These are phyloP conservation scores for Ceriops zippeliana DNA, from an alignment of 345 rosid species.

Conservation along the genomic window DNA sequence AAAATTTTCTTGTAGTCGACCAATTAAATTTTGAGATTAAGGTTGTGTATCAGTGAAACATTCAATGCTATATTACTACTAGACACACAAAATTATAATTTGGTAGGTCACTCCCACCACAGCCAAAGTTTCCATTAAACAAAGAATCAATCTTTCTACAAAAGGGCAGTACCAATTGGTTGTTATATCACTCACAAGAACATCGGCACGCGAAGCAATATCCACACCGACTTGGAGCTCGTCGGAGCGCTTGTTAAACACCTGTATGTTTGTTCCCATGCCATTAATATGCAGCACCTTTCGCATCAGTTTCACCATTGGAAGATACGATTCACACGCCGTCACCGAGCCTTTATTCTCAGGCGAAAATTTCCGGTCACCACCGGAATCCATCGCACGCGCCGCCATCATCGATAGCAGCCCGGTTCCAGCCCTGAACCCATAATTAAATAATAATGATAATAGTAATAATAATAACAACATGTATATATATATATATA, in stretches of 20 bases:
- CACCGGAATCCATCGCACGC: constrained; percentile 45
- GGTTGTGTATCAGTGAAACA: too few species aligned
- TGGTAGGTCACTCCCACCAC: too few species aligned
- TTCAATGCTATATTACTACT: too few species aligned
- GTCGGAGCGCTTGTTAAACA: constrained; percentile 79
- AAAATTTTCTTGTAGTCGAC: too few species aligned
- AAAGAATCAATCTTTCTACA: background rate
- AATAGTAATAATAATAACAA: background rate
- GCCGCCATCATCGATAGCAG: constrained; percentile 96
- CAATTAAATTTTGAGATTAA: too few species aligned
- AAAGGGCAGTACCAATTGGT: background rate
- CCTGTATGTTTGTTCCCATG: constrained; percentile 47
- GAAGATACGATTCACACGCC: constrained; percentile 91
- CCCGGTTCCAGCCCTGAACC: constrained; percentile 88
- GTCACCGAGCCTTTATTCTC: constrained; percentile 47
- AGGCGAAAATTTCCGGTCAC: background rate
- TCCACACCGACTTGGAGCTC: constrained; percentile 65
- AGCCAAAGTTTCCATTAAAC: background rate
- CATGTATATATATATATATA: background rate
- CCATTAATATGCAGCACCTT: constrained; percentile 70
- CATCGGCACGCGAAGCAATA: constrained; percentile 65
- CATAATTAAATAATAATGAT: background rate
- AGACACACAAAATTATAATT: too few species aligned
- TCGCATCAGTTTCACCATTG: constrained; percentile 87
- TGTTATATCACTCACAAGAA: constrained; percentile 52